Evolutionary conservation across 2,329 filamentous ascomycete species (phyloP).

Genomic region (Diaporthe caulivora): DNA sequence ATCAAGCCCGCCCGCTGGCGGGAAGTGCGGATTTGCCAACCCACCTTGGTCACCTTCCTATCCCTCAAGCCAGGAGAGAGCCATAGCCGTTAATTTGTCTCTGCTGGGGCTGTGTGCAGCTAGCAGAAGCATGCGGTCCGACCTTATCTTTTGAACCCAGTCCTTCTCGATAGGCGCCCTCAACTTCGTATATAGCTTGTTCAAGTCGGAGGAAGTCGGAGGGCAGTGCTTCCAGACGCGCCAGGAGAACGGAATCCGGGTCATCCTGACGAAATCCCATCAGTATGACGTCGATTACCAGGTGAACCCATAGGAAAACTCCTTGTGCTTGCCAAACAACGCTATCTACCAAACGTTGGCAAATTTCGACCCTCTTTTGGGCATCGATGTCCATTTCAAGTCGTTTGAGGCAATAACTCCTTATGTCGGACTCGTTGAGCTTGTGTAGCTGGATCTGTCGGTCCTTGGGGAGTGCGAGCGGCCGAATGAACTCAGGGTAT

Average conservation of each 20-base stretch:
- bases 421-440: conserved; percentile 25
- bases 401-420: neutral
- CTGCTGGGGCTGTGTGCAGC: neutral
- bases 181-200: conserved; percentile 16
- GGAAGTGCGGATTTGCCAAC: neutral
- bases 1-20: neutral
- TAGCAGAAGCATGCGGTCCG: conserved; percentile 8
- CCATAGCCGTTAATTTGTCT: neutral
- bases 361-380: neutral
- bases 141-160: neutral
- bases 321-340: conserved; percentile 4
- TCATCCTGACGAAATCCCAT: conserved; percentile 2
- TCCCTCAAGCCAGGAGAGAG: neutral
- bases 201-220: no score
- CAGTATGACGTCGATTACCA: conserved; percentile 8
- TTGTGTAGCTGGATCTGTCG: neutral
- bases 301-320: conserved; percentile 32
- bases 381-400: neutral
- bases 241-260: neutral
- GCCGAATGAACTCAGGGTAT: conserved; percentile 2
- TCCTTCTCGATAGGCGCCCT: conserved; percentile 12
- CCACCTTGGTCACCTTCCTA: neutral
- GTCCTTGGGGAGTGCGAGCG: neutral
- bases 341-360: neutral
- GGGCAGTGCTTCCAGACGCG: neutral